Conservation (phyloP, 257 asterid species). For the Fraxinus americana region DNA sequence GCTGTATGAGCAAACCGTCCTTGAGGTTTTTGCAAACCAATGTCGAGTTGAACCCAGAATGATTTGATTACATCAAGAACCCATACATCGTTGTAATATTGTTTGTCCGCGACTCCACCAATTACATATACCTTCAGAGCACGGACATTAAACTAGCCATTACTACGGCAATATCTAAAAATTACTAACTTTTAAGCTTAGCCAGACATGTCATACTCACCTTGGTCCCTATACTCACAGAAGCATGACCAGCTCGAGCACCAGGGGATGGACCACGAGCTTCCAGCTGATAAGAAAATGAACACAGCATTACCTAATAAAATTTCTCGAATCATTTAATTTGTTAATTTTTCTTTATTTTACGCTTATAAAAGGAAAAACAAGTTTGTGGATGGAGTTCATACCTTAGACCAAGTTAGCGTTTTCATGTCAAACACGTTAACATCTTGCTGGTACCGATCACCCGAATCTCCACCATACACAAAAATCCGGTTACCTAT, state of each 20-base stretch:
- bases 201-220: constrained; percentile 34
- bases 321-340: background rate
- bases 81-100: constrained; percentile 83
- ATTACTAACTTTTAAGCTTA: background rate
- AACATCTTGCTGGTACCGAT: constrained; percentile 76
- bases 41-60: constrained; percentile 72
- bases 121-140: constrained; percentile 64
- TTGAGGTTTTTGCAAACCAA: constrained; percentile 56
- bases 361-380: background rate
- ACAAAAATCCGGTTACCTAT: constrained; percentile 59
- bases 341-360: background rate
- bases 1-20: constrained; percentile 95
- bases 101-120: constrained; percentile 92
- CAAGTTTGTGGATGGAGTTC: background rate
- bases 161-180: background rate
- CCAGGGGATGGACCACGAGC: constrained; percentile 59
- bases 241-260: constrained; percentile 92
- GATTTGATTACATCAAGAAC: constrained; percentile 58
- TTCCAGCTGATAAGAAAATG: constrained; percentile 47
- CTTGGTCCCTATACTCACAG: constrained; percentile 81
- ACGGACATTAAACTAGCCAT: background rate
- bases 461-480: constrained; percentile 95
- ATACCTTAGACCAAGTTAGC: constrained; percentile 77
- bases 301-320: background rate
- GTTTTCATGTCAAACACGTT: constrained; percentile 69